Percentiles rank a stretch among this genome's conserved stretches.
These are phyloP conservation scores for Secale cereale DNA, from an alignment of 176 grass and related monocot genomes.

Conservation along the genomic window DNA sequence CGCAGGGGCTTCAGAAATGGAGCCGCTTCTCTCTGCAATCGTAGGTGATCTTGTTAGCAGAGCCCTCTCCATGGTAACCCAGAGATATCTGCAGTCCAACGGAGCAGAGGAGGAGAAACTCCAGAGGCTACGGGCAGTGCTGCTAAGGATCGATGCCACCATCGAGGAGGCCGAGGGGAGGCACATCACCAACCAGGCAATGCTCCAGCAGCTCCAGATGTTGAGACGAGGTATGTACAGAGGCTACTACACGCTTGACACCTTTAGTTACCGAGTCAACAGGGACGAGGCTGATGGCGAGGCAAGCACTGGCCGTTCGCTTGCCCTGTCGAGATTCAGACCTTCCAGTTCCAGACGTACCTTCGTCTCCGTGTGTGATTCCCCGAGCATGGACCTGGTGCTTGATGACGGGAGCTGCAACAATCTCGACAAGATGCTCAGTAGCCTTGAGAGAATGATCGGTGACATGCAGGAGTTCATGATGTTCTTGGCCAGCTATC, in stretches of 20 bases:
- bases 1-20: not conserved
- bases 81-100: not conserved
- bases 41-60: conserved; percentile 8
- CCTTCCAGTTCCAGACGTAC: not conserved
- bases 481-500: conserved; percentile 23
- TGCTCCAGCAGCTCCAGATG: conserved; percentile 37
- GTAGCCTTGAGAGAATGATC: not conserved
- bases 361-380: not conserved
- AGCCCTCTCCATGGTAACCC: conserved; percentile 9
- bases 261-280: not conserved
- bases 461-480: conserved; percentile 16
- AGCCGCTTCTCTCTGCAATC: conserved; percentile 15
- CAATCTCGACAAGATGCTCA: not conserved
- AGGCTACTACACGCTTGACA: conserved; percentile 35
- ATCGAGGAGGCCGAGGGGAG: conserved; percentile 28
- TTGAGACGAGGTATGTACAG: conserved; percentile 32
- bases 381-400: not conserved
- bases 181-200: conserved; percentile 32
- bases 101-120: conserved; percentile 15
- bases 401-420: not conserved
- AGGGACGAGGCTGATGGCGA: not conserved
- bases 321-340: not conserved
- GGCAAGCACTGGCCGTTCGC: not conserved
- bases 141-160: conserved; percentile 3
- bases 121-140: not conserved